A percentile compares a stretch with the other conserved stretches of the same genome.
Conservation (phyloP, 164 flowering plant genomes). For the Umbellularia californica region DNA sequence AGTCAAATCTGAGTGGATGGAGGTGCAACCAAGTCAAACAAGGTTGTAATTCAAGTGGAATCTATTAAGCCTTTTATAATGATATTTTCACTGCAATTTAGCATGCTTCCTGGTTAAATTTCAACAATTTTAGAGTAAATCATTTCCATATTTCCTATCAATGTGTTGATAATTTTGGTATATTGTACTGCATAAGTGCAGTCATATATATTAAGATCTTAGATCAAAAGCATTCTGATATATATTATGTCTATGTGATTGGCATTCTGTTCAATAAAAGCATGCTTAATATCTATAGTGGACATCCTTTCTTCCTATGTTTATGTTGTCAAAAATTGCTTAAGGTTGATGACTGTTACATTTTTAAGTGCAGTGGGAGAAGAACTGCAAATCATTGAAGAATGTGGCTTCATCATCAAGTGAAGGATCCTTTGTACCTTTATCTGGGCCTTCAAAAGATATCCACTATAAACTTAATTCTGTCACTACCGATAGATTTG, state of each 20-base stretch:
- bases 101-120: neutral
- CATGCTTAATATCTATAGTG: neutral
- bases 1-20: neutral
- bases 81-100: neutral
- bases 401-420: conserved; percentile 25
- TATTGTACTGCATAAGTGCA: neutral
- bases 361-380: conserved; percentile 68
- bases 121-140: no score
- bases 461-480: conserved; percentile 62
- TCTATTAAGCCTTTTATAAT: no score
- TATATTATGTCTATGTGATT: neutral
- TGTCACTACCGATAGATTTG: conserved; percentile 42
- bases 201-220: neutral
- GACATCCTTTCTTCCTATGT: neutral
- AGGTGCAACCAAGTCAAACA: neutral
- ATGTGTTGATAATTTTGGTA: neutral
- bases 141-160: neutral
- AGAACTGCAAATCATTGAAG: conserved; percentile 43
- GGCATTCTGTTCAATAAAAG: neutral
- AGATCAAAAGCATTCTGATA: neutral
- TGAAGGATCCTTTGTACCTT: conserved; percentile 25
- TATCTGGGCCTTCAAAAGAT: conserved; percentile 45
- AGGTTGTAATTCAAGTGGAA: no score
- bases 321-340: neutral
- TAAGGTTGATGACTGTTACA: neutral